Percentiles rank a stretch among this genome's conserved stretches.
These are phyloP conservation scores for Xylaria curta DNA, from an alignment of 495 filamentous ascomycete species.

Conservation along the genomic window DNA sequence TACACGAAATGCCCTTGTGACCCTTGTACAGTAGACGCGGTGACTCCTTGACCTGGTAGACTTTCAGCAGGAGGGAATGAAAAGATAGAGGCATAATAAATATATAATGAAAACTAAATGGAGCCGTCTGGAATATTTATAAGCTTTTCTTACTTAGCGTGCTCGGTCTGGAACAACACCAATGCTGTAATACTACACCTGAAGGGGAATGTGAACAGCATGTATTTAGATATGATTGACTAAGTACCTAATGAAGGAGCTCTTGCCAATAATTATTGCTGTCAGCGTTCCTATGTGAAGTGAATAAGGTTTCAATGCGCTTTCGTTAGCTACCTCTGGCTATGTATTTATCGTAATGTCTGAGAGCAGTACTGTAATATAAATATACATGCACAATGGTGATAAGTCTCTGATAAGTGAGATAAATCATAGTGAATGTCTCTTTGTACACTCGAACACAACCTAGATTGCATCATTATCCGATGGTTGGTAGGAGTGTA, in stretches of 20 bases:
- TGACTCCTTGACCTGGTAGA: too few relatives aligned
- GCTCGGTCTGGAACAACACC: not conserved
- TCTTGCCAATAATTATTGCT: not conserved
- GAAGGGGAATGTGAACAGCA: not conserved
- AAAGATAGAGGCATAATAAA: not conserved
- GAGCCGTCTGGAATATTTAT: not conserved
- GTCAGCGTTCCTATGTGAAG: not conserved
- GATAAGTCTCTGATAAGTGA: not conserved
- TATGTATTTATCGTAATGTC: not conserved
- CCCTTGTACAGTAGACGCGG: too few relatives aligned
- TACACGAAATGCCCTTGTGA: too few relatives aligned
- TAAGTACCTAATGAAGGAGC: not conserved
- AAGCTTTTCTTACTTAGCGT: not conserved
- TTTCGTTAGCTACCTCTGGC: too few relatives aligned
- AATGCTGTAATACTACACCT: not conserved
- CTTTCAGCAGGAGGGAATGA: too few relatives aligned
- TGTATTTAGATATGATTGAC: not conserved
- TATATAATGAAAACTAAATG: not conserved
- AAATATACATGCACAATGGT: not conserved
- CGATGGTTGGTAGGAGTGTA: not conserved
- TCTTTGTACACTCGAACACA: not conserved
- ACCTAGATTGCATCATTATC: not conserved
- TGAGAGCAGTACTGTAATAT: not conserved
- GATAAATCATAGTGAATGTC: not conserved
- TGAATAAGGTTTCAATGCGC: not conserved